Evolutionary conservation across 2,329 filamentous ascomycete genomes (phyloP), one percentile per base, ranked within the genome.

Genomic region (Colletotrichum tropicicola): DNA sequence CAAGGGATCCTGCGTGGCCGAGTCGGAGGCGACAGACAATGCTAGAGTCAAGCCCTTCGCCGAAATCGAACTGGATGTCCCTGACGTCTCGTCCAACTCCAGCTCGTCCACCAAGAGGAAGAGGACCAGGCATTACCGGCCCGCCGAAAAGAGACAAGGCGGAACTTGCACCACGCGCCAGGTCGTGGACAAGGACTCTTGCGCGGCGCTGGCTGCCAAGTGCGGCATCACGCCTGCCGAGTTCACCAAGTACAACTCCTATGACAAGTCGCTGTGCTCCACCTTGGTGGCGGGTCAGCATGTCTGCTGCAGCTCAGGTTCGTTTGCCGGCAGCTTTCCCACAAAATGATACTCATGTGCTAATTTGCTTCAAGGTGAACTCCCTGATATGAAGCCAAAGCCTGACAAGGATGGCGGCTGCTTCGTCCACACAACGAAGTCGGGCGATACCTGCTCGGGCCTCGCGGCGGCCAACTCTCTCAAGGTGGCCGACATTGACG

Each of bases 231-330:
- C 28, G 8, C 8, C 7, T 7, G 28, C 28, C 17, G 8, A 41
- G 37, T 21, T 41, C 37, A 8, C 13, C 13, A 41, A 41, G 37
- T 30, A 41, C 37, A 30, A 30, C 28, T 8, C 28, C 8, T 12
- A 12, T 17, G 17, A 41, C 2, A 56, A 53, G 2, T 72, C 70
- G 61, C 32, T 73, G 1, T 78, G 73, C 32, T 51, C 44, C 9
- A 70, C 64, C 1, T 68, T 80, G 7, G 49, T 28, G 12, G 47
- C 67, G 0, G 70, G 70, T 2, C 71, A 81, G 59, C 60, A 71
- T n/a, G 73, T 80, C 5, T 83, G 78, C 70, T 82, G 79, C 61
- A 75, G 72, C 5, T 12, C 28, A 30, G 4, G 8, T 30, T n/a
- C n/a, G n/a, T n/a, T n/a, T n/a, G n/a, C 28, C 28, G 4, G 28